Evolutionary conservation across 1,139 yeast genomes (phyloP), one percentile per base, ranked within the genome.

Genomic region (Eremothecium cymbalariae): DNA sequence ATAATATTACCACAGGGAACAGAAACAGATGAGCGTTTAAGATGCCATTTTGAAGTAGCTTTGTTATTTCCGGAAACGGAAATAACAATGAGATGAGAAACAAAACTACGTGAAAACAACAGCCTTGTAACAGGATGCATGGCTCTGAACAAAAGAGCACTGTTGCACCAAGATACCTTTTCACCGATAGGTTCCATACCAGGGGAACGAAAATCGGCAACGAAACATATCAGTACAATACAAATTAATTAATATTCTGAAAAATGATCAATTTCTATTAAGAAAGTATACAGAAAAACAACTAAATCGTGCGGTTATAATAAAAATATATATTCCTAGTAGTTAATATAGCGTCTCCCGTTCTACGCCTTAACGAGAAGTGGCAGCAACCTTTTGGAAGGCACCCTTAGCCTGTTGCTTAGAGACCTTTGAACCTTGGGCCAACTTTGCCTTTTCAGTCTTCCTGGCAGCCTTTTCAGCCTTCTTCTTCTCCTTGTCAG

Each of bases 401-500:
- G 93, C 83, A 76, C 93, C 94, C 74, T 81, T 82, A 64, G 82
- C 81, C 68, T 77, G 83, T 75, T 78, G 84, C 73, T 81, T 81
- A 55, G 88, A 78, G 62, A 78, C 67, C 68, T 72, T 75, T 50
- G 72, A 53, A 59, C 72, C 72, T 63, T 76, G 74, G 67, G 80
- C 90, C 61, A 70, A 67, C 70, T 78, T 77, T 60, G 94, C 95
- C 72, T 81, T 80, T 61, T 80, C 90, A 63, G 94, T 90, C 78
- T 83, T 84, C 82, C 93, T 88, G 67, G 82, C 76, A 66, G 82
- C 90, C 72, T 85, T 90, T 59, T 76, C 84, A 64, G 78, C 81
- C 79, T 84, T 83, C 84, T 84, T 85, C 74, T 85, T 76, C 68
- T 84, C 96, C 79, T 88, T 88, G 67, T 85, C 95, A 69, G 77